Evolutionary conservation across 805 yeast genomes (phyloP).

Genomic region (Suhomyces faveliae): DNA sequence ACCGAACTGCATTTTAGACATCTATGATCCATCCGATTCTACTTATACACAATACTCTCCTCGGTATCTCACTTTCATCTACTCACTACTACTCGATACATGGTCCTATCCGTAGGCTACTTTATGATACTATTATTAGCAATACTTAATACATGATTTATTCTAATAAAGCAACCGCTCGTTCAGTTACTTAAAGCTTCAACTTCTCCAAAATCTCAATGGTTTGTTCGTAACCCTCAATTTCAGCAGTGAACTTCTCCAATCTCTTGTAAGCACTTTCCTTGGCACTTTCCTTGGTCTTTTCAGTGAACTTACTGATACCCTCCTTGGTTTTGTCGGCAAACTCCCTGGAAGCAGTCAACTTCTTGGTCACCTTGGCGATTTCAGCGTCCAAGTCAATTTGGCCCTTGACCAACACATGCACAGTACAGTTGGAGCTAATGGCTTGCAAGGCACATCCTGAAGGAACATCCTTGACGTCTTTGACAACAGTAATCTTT

Average conservation of each 20-base stretch:
- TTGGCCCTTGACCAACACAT: slow-evolving; percentile 89
- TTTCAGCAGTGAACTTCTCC: slow-evolving; percentile 77
- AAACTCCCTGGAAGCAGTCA: slow-evolving; percentile 60
- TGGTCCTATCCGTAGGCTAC: too few relatives aligned
- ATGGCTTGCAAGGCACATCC: slow-evolving; percentile 90
- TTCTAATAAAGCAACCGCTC: too few relatives aligned
- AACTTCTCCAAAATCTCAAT: slow-evolving; percentile 80
- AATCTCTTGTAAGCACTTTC: slow-evolving; percentile 68
- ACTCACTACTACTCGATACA: too few relatives aligned
- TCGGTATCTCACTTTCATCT: too few relatives aligned
- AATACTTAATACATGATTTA: too few relatives aligned
- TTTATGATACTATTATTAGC: too few relatives aligned
- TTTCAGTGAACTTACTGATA: slow-evolving; percentile 77
- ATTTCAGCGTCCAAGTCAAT: slow-evolving; percentile 92
- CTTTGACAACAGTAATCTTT: slow-evolving; percentile 61
- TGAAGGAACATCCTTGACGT: slow-evolving; percentile 62
- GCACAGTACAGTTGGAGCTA: slow-evolving; percentile 78
- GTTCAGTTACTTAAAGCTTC: slow-evolving; percentile 40
- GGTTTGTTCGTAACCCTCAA: slow-evolving; percentile 85
- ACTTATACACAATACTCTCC: too few relatives aligned
- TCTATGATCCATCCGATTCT: too few relatives aligned
- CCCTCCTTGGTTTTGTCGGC: slow-evolving; percentile 67
- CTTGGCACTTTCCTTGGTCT: slow-evolving; percentile 81
- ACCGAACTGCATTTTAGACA: too few relatives aligned
- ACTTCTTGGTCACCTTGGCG: slow-evolving; percentile 73